Conservation (phyloP, 2,329 filamentous ascomycete species). For the Sporothrix phasma region DNA sequence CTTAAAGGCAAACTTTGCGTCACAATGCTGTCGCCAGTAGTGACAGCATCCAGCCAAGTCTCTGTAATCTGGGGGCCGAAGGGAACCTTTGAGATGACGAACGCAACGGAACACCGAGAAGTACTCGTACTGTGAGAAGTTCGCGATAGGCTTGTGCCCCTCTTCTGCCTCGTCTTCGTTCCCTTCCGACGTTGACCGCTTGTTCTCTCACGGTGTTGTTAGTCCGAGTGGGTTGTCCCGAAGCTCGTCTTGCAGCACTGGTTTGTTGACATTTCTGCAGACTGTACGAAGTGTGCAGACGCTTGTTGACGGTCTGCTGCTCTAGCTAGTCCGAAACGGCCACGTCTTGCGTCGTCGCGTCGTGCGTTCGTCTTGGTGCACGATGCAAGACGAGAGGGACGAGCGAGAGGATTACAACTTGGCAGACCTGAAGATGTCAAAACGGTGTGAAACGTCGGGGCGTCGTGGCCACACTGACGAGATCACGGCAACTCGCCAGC, state of each 20-base stretch:
- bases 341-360: not conserved
- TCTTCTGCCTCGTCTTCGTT: not conserved
- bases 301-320: not conserved
- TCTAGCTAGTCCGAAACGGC: not conserved
- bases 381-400: not conserved
- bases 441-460: not conserved
- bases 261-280: not conserved
- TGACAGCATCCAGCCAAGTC: no score
- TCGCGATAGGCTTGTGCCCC: no score
- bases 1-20: no score
- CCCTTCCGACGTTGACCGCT: slow-evolving; percentile 5
- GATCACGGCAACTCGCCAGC: not conserved
- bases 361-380: slow-evolving; percentile 1
- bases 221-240: not conserved
- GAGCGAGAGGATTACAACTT: not conserved
- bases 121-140: no score
- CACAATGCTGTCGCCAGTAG: no score
- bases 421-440: no score
- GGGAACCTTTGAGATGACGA: no score
- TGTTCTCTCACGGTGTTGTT: not conserved
- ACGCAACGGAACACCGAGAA: no score
- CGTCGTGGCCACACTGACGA: not conserved
- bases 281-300: not conserved
- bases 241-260: not conserved
- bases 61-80: no score